Evolutionary conservation across 176 grass and related monocot genomes (phyloP).

Genomic region (Alloteropsis semialata): DNA sequence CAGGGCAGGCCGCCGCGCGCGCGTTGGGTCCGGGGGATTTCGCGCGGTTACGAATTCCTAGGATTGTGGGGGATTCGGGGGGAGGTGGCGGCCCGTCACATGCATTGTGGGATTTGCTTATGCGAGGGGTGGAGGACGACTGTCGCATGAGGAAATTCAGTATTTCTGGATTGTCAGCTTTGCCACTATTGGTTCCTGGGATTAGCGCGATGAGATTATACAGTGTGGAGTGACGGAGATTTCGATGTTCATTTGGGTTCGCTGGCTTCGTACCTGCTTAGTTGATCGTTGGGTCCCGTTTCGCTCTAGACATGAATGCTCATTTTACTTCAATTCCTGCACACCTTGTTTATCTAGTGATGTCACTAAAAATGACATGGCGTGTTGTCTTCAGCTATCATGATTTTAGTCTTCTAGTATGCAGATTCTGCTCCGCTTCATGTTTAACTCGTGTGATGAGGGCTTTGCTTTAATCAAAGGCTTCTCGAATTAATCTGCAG

Average conservation of each 20-base stretch:
- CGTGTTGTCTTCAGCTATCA: neutral
- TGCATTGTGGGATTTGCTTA: neutral
- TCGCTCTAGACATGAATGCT: neutral
- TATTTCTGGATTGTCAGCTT: neutral
- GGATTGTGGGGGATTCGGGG: neutral
- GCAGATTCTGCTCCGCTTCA: neutral
- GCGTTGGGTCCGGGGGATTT: neutral
- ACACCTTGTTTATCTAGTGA: neutral
- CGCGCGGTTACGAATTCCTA: neutral
- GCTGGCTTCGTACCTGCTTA: neutral
- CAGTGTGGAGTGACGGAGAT: neutral
- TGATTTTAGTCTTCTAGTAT: neutral
- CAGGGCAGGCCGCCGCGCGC: neutral
- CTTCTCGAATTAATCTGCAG: neutral
- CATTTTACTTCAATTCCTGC: neutral
- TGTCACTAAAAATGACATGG: neutral
- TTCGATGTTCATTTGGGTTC: neutral
- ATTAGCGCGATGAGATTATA: neutral
- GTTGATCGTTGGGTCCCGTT: neutral
- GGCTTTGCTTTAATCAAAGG: neutral
- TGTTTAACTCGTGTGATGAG: neutral
- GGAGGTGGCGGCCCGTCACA: neutral
- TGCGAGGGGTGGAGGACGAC: neutral
- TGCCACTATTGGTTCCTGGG: neutral
- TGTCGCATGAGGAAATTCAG: neutral